These are phyloP conservation scores for Coemansia sp. DNA, from an alignment of 192 early-diverging fungal genomes.

Conservation along the genomic window DNA sequence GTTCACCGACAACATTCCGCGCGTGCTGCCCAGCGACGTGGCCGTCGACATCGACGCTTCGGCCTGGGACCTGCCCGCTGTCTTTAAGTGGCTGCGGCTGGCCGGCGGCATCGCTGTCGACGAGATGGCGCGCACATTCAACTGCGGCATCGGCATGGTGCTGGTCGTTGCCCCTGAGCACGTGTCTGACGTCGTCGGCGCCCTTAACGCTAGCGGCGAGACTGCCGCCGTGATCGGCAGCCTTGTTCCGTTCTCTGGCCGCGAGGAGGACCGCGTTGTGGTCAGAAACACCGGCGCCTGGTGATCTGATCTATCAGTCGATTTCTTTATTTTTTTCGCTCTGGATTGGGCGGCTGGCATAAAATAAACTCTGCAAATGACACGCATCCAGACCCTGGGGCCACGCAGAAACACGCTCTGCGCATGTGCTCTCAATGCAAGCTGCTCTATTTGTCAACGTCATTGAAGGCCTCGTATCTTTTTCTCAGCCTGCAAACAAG, in stretches of 20 bases:
- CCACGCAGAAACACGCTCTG: too few species aligned
- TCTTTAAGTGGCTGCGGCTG: constrained; percentile 93
- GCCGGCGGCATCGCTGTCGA: constrained; percentile 65
- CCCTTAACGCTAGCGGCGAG: constrained; percentile 68
- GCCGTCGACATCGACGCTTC: constrained; percentile 82
- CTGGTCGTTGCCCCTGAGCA: constrained; percentile 73
- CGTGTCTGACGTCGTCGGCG: constrained; percentile 60
- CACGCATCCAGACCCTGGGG: too few species aligned
- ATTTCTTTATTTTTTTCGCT: background rate
- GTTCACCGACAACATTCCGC: constrained; percentile 97
- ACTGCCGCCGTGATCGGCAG: constrained; percentile 71
- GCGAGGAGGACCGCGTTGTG: constrained; percentile 15
- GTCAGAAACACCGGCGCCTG: constrained; percentile 36
- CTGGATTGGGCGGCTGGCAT: too few species aligned
- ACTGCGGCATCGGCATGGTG: constrained; percentile 99
- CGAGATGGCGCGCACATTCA: constrained; percentile 97
- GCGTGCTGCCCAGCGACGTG: constrained; percentile 82
- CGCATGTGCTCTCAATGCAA: too few species aligned
- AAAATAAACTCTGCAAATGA: too few species aligned
- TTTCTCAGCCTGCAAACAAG: too few species aligned
- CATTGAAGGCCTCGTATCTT: too few species aligned
- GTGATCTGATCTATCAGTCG: constrained; percentile 6
- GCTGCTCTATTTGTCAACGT: too few species aligned
- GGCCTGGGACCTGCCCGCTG: constrained; percentile 80
- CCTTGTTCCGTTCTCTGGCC: constrained; percentile 34